Base-by-base conservation (phyloP, 768 basidiomycete species). In the Amanita thiersii region DNA sequence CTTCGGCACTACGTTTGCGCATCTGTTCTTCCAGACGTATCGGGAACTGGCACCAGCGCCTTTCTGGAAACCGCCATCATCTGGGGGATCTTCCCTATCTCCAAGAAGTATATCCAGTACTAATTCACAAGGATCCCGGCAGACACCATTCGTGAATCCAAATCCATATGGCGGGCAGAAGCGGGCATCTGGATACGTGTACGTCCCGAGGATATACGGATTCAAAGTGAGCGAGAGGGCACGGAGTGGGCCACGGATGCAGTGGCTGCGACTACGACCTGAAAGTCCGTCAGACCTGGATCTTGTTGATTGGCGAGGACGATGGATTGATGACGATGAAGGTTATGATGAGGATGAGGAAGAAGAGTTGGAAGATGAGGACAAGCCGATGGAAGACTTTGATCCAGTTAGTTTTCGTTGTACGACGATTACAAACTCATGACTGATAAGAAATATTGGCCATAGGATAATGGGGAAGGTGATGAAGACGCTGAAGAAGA, bases 1-100 rank as follows among this genome's bases (percentile, higher is more conserved):
- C 68, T 99, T 99, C 66, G 96, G 96, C 15, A 98, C 94, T 0
- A 97, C 94, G n/a, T 99, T 99, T 60, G 73, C 93, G 1, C 92
- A 97, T 55, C 72, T 99, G 18, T 94, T 98, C 67, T 98, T 98
- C 74, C 92, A 98, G 57, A 92, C 87, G 48, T 98, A 94, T 65
- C 86, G 88, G 18, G 91, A 94, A 58, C 75, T 93, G n/a, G 80
- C 89, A 6, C 87, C 93, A 0, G 88, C 90, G 18, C 90, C 93
- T 2, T 97, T 91, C 65, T 92, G 79, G 77, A 87, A 85, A 50
- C 73, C 79, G n/a, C 67, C 65, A 4, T 67, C 72, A 9, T 62
- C 75, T 2, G 72, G 74, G 10, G 69, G 72, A 0, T 69, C 76
- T 4, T 81, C 82, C 1, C 64, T 77, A 5, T 76, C 78, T 14